phyloP scores from a whole-genome alignment of 2,329 filamentous ascomycete genomes.

The Metarhizium rileyi region DNA sequence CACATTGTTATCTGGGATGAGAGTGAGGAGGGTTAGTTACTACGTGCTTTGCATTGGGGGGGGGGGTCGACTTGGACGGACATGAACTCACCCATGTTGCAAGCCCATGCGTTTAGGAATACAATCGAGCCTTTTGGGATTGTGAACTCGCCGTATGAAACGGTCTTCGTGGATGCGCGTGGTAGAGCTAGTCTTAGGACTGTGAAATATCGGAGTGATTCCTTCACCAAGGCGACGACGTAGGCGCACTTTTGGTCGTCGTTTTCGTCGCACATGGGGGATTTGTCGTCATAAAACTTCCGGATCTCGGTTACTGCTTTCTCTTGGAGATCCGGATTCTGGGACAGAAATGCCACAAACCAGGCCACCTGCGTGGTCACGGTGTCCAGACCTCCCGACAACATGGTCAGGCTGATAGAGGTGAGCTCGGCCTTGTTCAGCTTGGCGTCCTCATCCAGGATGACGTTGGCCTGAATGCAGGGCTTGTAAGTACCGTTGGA shows the following conservation, averaged over 20 bases:
- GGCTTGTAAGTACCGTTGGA: slow-evolving; percentile 49
- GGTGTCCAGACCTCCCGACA: slow-evolving; percentile 57
- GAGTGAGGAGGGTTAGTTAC: too few species aligned
- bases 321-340: slow-evolving; percentile 51
- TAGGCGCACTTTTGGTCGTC: slow-evolving; percentile 58
- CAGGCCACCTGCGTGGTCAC: slow-evolving; percentile 56
- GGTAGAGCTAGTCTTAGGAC: slow-evolving; percentile 55
- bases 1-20: slow-evolving; percentile 38
- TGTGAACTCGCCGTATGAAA: slow-evolving; percentile 44
- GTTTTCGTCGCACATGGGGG: slow-evolving; percentile 48
- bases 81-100: slow-evolving; percentile 57
- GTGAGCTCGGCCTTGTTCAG: slow-evolving; percentile 53
- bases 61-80: too few species aligned
- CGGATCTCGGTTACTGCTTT: slow-evolving; percentile 48
- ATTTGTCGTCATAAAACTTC: slow-evolving; percentile 37
- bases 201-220: slow-evolving; percentile 52
- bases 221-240: slow-evolving; percentile 51
- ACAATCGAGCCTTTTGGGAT: slow-evolving; percentile 55
- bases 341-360: slow-evolving; percentile 51
- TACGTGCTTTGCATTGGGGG: too few species aligned
- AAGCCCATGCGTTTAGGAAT: slow-evolving; percentile 59
- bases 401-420: slow-evolving; percentile 58
- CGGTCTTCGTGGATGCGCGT: slow-evolving; percentile 48
- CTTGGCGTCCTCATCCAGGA: slow-evolving; percentile 52
- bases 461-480: slow-evolving; percentile 59